These are phyloP conservation scores for Coemansia erecta DNA, from an alignment of 192 early-diverging fungal species.

Conservation along the genomic window DNA sequence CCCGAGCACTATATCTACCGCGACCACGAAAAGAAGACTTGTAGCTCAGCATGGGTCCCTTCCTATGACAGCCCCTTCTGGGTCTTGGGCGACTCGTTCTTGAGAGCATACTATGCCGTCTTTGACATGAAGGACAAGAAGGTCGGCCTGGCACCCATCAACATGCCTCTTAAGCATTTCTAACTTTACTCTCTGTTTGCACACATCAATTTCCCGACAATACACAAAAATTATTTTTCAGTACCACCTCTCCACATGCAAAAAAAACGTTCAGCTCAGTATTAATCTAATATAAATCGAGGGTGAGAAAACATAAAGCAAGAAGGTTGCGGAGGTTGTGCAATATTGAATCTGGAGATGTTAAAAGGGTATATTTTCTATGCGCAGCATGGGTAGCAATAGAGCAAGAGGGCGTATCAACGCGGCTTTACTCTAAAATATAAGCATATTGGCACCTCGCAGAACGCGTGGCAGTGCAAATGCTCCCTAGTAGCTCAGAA, in stretches of 20 bases:
- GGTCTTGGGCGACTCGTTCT: constrained; percentile 52
- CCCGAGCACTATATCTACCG: constrained; percentile 50
- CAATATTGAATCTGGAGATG: constrained; percentile 4
- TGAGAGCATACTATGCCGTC: constrained; percentile 53
- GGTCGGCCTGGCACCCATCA: constrained; percentile 52
- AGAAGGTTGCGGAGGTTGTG: too few relatives aligned
- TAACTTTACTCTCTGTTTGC: too few relatives aligned
- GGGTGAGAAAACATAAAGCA: too few relatives aligned
- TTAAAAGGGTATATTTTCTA: background rate
- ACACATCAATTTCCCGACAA: background rate
- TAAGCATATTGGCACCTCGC: background rate
- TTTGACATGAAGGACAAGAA: constrained; percentile 51
- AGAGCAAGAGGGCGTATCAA: too few relatives aligned
- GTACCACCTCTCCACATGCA: background rate
- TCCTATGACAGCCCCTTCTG: constrained; percentile 53
- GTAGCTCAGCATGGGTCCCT: constrained; percentile 51
- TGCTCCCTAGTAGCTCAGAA: too few relatives aligned
- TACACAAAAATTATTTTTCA: background rate
- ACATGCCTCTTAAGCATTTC: constrained; percentile 47
- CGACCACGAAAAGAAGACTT: constrained; percentile 42
- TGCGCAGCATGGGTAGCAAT: constrained; percentile 1
- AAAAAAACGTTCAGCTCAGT: too few relatives aligned
- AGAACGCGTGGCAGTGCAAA: background rate
- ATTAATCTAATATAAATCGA: too few relatives aligned
- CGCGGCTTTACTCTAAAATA: too few relatives aligned